Percentiles rank a stretch among this genome's conserved stretches.
phyloP scores from a whole-genome alignment of 2,329 filamentous ascomycete species.

The Penicillium oxalicum region DNA sequence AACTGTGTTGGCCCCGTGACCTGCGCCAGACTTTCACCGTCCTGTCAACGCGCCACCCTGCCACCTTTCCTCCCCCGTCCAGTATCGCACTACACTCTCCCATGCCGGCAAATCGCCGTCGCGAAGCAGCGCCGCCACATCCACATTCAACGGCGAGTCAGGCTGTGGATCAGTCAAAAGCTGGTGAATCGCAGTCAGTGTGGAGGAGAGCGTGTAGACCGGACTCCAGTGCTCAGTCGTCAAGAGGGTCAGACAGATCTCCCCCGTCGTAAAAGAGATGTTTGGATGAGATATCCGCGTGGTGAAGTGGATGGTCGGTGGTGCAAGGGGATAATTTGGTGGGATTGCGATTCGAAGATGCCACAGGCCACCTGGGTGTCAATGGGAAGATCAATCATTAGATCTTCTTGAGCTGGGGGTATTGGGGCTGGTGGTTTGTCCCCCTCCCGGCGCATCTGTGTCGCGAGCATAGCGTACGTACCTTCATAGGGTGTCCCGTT shows the following conservation, averaged over 20 bases:
- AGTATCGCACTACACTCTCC: constrained; percentile 45
- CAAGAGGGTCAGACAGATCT: constrained; percentile 90
- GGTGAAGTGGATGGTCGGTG: constrained; percentile 73
- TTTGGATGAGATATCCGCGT: constrained; percentile 85
- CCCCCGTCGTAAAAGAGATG: constrained; percentile 65
- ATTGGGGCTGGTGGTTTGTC: too few relatives aligned
- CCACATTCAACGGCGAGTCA: constrained; percentile 46
- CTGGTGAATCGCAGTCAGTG: constrained; percentile 43
- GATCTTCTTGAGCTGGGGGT: not conserved
- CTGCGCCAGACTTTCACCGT: constrained; percentile 3
- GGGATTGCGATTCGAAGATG: constrained; percentile 73
- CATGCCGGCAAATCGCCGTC: constrained; percentile 41
- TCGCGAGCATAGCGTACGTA: constrained; percentile 22
- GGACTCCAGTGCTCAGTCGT: constrained; percentile 70
- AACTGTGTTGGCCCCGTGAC: too few relatives aligned
- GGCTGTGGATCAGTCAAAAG: constrained; percentile 41
- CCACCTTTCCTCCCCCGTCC: constrained; percentile 44
- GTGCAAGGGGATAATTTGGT: constrained; percentile 66
- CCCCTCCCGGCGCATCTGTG: not conserved
- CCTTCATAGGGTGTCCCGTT: constrained; percentile 56
- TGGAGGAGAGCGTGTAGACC: constrained; percentile 65
- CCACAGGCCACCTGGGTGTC: constrained; percentile 64
- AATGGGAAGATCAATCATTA: not conserved
- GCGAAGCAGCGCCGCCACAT: constrained; percentile 43
- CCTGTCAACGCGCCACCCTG: constrained; percentile 21